Evolutionary conservation across 2,329 filamentous ascomycete genomes (phyloP).

Genomic region (Mollisiaceae sp.): DNA sequence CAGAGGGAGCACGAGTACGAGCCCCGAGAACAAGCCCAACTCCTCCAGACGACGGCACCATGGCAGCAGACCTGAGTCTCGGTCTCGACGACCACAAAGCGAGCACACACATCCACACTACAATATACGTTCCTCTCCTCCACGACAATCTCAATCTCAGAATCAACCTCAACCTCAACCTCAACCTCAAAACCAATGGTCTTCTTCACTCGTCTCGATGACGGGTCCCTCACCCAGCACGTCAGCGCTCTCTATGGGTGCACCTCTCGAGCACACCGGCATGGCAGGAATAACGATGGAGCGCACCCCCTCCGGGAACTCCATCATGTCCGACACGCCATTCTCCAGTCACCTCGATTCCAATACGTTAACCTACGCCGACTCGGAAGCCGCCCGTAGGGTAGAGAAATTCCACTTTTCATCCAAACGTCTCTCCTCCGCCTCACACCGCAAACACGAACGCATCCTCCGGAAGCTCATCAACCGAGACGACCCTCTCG

Average conservation of each 20-base stretch:
- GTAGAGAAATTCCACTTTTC: conserved; percentile 29
- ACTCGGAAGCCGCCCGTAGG: conserved; percentile 33
- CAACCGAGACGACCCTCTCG: conserved; percentile 54
- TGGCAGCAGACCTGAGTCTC: conserved; percentile 20
- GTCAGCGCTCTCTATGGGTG: conserved; percentile 16
- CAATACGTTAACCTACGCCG: conserved; percentile 30
- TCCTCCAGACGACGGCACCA: conserved; percentile 27
- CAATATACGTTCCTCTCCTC: conserved; percentile 21
- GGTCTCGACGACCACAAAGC: conserved; percentile 25
- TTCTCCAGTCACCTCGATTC: conserved; percentile 21
- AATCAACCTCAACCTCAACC: conserved; percentile 4
- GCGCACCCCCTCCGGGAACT: conserved; percentile 40
- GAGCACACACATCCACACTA: conserved; percentile 21
- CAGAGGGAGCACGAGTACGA: conserved; percentile 22
- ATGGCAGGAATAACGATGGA: conserved; percentile 37
- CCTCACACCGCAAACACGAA: conserved; percentile 30
- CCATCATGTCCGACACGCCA: conserved; percentile 39
- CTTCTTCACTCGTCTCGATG: conserved; percentile 23
- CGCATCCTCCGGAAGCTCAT: conserved; percentile 64
- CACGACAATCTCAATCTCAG: conserved; percentile 20
- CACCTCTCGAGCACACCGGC: conserved; percentile 15
- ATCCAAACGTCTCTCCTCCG: conserved; percentile 14
- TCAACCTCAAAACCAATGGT: conserved; percentile 21
- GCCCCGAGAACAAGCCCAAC: conserved; percentile 27
- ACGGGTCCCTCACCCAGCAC: conserved; percentile 18